Evolutionary conservation across 768 basidiomycete species (phyloP), one percentile per base, ranked within the genome.

Genomic region (Kwoniella newhampshirensis): DNA sequence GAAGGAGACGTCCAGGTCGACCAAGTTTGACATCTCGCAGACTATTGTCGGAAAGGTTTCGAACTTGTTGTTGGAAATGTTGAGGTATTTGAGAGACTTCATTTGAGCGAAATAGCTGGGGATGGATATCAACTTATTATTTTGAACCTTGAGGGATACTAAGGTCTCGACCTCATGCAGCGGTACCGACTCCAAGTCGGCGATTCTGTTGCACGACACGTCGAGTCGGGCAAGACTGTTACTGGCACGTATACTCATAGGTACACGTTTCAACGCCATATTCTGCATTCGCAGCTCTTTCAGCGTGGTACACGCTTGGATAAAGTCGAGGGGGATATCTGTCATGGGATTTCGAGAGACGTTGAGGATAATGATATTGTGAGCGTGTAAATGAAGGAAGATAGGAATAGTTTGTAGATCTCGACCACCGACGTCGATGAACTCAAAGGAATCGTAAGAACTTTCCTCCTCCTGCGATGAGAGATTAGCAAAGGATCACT

Each of bases 51-150:
- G 94, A 48, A 98, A 81, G 6, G 68, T 70, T 26, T 82, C 82
- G 75, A 97, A 91, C 73, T 91, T 89, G 81, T 98, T 99, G 77
- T 97, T 97, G 51, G 92, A 94, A 56, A 98, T 87, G 77, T 96
- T 94, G 62, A 98, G 82, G 23, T 84, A 83, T 46, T 82, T 83
- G 51, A 98, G 83, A 41, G 79, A 76, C 39, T 82, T 81, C 59
- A 97, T 78, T 8, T 86, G 82, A 1, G 86, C 85, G 59, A 98
- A 92, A 68, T 88, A 87, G 80, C 84, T 85, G 0, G 94, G 93
- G 0, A 98, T 82, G 51, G 82, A 84, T 62, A 90, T 86, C 71
- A 99, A 82, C 42, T 91, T 84, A 74, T 99, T 99, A 77, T 97
- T 97, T 76, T 92, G 88, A 35, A 90, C 80, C 62, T 82, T 84